phyloP scores from a whole-genome alignment of 164 flowering plant species.

The Aristolochia fimbriata region DNA sequence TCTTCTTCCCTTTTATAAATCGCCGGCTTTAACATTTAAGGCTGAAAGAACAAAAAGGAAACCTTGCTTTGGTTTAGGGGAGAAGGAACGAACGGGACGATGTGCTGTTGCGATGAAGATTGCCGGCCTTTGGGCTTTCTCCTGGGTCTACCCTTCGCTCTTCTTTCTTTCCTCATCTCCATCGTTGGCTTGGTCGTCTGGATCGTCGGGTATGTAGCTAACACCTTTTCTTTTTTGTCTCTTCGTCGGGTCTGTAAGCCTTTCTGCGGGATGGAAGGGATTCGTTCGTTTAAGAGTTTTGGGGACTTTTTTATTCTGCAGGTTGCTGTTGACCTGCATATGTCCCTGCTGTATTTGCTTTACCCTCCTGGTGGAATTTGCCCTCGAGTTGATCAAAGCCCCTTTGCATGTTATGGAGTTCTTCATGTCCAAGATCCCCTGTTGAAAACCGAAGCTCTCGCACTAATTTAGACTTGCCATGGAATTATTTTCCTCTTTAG shows the following conservation, averaged over 20 bases:
- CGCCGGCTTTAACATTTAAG: no score
- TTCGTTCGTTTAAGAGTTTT: constrained; percentile 2
- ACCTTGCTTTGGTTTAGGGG: no score
- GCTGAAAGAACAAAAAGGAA: no score
- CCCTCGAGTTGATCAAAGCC: constrained; percentile 63
- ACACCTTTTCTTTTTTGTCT: neutral
- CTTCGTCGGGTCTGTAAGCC: neutral
- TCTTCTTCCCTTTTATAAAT: no score
- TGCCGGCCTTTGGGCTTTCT: constrained; percentile 81
- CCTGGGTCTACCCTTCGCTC: constrained; percentile 75
- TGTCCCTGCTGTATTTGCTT: constrained; percentile 94
- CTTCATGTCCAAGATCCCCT: constrained; percentile 86
- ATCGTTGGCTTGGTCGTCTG: constrained; percentile 62
- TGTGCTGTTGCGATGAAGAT: constrained; percentile 30
- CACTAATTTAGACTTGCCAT: no score
- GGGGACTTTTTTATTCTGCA: constrained; percentile 15
- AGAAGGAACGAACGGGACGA: neutral
- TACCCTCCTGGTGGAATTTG: constrained; percentile 73
- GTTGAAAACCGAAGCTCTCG: constrained; percentile 19
- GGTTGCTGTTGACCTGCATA: constrained; percentile 57
- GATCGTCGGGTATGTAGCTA: constrained; percentile 60
- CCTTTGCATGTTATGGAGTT: constrained; percentile 88
- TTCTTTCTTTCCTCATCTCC: constrained; percentile 59
- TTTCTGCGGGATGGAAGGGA: no score
- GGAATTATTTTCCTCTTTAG: no score